These are phyloP conservation scores for Salvia miltiorrhiza DNA, from an alignment of 257 asterid species.

Conservation along the genomic window DNA sequence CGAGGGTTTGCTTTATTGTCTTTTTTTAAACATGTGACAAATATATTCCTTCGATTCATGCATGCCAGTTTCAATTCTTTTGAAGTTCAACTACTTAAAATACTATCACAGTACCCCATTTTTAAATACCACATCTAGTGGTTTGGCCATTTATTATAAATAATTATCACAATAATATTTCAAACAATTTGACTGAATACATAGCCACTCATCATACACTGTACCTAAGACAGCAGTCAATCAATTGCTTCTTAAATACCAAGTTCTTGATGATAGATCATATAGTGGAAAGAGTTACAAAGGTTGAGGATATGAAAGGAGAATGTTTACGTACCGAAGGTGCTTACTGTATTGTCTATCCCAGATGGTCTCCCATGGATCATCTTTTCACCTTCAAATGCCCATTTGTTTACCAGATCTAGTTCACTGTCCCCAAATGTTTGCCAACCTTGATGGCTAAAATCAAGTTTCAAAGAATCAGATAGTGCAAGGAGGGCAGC, in stretches of 20 bases:
- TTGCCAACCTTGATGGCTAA: conserved; percentile 92
- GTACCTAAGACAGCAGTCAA: conserved; percentile 6
- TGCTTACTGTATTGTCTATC: conserved; percentile 98
- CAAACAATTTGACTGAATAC: not conserved
- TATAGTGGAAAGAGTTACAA: not conserved
- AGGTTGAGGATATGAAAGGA: not conserved
- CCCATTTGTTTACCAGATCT: conserved; percentile 93
- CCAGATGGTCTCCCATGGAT: conserved; percentile 99
- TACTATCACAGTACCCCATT: not conserved
- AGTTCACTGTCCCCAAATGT: conserved; percentile 63
- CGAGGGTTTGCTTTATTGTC: not conserved
- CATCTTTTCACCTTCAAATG: conserved; percentile 92
- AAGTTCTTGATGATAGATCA: not conserved
- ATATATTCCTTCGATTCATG: not conserved
- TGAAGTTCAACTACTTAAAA: not conserved
- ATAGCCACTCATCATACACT: not conserved
- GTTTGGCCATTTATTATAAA: not conserved
- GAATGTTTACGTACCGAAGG: conserved; percentile 65
- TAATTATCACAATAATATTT: not conserved
- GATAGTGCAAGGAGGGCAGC: conserved; percentile 82
- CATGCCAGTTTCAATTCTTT: not conserved
- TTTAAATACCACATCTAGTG: not conserved
- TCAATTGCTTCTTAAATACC: not conserved
- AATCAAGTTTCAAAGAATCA: conserved; percentile 59
- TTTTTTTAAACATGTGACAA: not conserved